Conservation (phyloP, 2,329 filamentous ascomycete genomes). For the Colletotrichum spaethianum region DNA sequence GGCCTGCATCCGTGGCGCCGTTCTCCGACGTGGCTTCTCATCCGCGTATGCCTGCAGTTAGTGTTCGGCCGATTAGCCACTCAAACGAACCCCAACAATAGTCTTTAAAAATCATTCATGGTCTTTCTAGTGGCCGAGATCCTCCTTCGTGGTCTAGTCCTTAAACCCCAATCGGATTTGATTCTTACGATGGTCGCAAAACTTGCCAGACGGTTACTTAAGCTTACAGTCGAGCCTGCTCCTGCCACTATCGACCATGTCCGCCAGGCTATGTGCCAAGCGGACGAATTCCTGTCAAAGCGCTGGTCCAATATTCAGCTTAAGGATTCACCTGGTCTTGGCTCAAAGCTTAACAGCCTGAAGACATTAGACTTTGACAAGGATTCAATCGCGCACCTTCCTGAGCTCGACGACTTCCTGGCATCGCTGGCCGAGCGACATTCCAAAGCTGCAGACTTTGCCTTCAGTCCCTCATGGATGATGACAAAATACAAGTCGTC, state of each 20-base stretch:
- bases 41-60: slow-evolving; percentile 66
- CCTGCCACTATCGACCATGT: background rate
- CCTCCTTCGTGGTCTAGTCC: slow-evolving; percentile 46
- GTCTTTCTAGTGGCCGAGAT: slow-evolving; percentile 58
- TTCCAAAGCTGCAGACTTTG: background rate
- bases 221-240: slow-evolving; percentile 49
- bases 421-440: background rate
- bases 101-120: slow-evolving; percentile 67
- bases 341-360: background rate
- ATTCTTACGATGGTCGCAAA: slow-evolving; percentile 60
- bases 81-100: slow-evolving; percentile 22
- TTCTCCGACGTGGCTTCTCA: slow-evolving; percentile 68
- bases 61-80: background rate
- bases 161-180: slow-evolving; percentile 45
- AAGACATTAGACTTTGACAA: slow-evolving; percentile 34
- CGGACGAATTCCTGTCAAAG: background rate
- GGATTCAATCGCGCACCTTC: slow-evolving; percentile 39
- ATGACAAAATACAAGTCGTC: background rate
- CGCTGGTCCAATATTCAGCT: background rate
- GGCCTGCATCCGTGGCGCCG: slow-evolving; percentile 60
- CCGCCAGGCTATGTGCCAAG: background rate
- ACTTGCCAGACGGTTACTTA: slow-evolving; percentile 57
- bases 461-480: slow-evolving; percentile 10
- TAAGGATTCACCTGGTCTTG: background rate
- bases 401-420: slow-evolving; percentile 12